These are phyloP conservation scores for Peribolospora kevripleyi DNA, from an alignment of 768 basidiomycete genomes.

Conservation along the genomic window DNA sequence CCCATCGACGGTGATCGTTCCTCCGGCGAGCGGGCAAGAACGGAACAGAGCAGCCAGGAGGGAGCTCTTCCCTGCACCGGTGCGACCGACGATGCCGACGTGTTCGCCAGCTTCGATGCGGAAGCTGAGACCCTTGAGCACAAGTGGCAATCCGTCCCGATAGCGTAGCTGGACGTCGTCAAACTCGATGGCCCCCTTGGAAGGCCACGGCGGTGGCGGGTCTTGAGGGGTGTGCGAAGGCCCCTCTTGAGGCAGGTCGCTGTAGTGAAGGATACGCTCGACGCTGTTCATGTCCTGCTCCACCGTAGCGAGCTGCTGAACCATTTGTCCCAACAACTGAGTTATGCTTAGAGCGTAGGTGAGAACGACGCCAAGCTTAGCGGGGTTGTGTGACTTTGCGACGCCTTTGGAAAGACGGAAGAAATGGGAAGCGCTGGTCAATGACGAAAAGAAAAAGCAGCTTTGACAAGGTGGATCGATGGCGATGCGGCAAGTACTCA, in stretches of 20 bases:
- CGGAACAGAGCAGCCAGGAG: conserved; percentile 25
- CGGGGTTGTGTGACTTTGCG: too few species aligned
- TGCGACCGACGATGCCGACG: conserved; percentile 45
- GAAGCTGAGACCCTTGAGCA: conserved; percentile 50
- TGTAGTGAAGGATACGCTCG: conserved; percentile 66
- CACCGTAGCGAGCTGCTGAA: conserved; percentile 27
- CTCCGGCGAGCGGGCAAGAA: conserved; percentile 35
- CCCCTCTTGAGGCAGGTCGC: conserved; percentile 46
- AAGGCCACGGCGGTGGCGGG: conserved; percentile 43
- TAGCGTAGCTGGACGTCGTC: conserved; percentile 47
- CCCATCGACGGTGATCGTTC: conserved; percentile 36
- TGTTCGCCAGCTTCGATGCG: conserved; percentile 51
- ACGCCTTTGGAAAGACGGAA: too few species aligned
- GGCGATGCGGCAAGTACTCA: conserved; percentile 23
- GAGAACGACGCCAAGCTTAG: neutral
- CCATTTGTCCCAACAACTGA: neutral
- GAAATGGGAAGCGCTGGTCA: neutral
- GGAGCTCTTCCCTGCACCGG: conserved; percentile 23
- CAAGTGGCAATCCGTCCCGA: conserved; percentile 50
- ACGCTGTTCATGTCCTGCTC: conserved; percentile 67
- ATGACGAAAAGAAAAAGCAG: conserved; percentile 6
- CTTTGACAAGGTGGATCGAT: conserved; percentile 27
- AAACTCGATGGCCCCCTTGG: conserved; percentile 47
- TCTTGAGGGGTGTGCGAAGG: conserved; percentile 22
- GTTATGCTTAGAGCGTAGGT: conserved; percentile 1